Evolutionary conservation across 1,284 basidiomycete genomes (phyloP).

Genomic region (Ceratobasidium sp.): DNA sequence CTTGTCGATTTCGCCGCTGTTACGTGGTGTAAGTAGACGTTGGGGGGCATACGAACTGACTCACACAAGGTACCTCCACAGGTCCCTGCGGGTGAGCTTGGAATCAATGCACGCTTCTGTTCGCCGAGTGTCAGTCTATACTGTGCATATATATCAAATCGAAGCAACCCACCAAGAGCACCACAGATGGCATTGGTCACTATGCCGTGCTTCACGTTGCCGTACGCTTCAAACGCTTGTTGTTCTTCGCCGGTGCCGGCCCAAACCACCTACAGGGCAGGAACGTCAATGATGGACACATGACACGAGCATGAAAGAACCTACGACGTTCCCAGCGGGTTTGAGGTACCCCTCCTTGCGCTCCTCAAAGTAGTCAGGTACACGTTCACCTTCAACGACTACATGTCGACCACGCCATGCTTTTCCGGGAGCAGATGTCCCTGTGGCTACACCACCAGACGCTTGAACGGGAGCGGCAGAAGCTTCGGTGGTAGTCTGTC

Average conservation of each 20-base stretch:
- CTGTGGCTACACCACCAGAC: not conserved
- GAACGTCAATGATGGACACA: not conserved
- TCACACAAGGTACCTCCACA: constrained; percentile 20
- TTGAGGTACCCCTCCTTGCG: constrained; percentile 12
- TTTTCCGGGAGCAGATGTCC: not conserved
- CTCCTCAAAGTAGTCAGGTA: constrained; percentile 13
- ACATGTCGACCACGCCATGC: not conserved
- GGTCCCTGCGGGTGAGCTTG: not conserved
- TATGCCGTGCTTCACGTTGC: constrained; percentile 13
- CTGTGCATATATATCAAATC: not conserved
- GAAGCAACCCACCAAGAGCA: constrained; percentile 10
- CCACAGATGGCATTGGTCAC: constrained; percentile 22
- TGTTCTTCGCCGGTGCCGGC: constrained; percentile 21
- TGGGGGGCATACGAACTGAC: not conserved
- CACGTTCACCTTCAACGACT: constrained; percentile 10
- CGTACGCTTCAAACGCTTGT: constrained; percentile 24
- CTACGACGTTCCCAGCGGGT: constrained; percentile 9
- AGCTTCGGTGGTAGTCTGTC: not conserved
- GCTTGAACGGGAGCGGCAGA: not conserved
- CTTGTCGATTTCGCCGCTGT: not conserved
- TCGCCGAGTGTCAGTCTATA: not conserved
- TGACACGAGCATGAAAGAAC: not conserved
- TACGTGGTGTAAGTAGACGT: not conserved
- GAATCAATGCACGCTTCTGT: not conserved
- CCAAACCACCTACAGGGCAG: constrained; percentile 16